Conservation (phyloP, 2,329 filamentous ascomycete genomes). For the Blastomyces gilchristii region DNA sequence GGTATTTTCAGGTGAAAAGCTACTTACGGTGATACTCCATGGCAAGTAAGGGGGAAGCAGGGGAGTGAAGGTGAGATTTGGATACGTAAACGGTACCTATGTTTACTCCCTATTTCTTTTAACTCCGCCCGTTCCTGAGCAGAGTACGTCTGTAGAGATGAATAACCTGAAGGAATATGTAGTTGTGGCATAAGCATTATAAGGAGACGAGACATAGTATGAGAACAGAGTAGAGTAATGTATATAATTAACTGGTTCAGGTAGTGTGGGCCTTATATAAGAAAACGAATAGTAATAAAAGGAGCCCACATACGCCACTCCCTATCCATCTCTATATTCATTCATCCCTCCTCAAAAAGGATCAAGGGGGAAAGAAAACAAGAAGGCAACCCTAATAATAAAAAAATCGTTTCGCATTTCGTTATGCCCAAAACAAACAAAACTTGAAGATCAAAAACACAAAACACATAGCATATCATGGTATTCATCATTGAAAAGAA, state of each 20-base stretch:
- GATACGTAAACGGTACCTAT: neutral
- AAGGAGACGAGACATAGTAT: no score
- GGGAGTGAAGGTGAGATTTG: neutral
- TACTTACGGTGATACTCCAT: no score
- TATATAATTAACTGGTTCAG: no score
- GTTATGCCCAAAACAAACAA: neutral
- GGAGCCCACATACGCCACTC: neutral
- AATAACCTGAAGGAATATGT: no score
- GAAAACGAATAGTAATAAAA: no score
- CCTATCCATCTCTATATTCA: neutral
- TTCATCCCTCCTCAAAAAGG: neutral
- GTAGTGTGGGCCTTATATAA: no score
- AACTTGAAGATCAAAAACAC: neutral
- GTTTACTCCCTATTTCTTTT: no score
- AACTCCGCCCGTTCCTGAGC: no score
- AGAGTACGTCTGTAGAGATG: no score
- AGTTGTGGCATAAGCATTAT: no score
- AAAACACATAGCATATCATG: neutral
- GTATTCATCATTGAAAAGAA: neutral
- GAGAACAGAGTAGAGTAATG: no score
- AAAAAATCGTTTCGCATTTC: neutral
- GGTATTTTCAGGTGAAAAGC: no score
- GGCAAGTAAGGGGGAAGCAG: neutral
- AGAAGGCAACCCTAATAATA: neutral
- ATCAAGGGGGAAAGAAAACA: neutral